Evolutionary conservation across 805 yeast species (phyloP), one percentile per base, ranked within the genome.

Genomic region (Metschnikowia cerradonensis): DNA sequence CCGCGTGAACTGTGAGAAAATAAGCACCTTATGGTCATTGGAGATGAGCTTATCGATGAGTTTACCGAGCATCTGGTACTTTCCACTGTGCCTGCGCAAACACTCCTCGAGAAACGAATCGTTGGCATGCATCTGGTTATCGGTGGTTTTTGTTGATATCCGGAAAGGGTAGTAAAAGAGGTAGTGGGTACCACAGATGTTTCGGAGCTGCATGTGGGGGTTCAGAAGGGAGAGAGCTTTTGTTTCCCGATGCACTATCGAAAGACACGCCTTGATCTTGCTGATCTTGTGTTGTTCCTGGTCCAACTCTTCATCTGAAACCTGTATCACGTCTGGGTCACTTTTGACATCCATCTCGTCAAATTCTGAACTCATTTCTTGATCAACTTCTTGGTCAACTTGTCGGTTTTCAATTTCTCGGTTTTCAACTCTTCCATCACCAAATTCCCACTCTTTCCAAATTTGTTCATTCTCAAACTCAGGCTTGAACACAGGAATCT

Each of bases 151-250:
- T 1, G 31, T 26, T 4, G 47, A 35, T 4, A 10, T 17, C 14
- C 53, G 51, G 45, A 70, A 88, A 0, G 98, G 98, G 55, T 83
- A 86, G 67, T 84, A 89, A 62, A 87, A 89, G 40, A 88, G 65
- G 61, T 86, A 87, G 0, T 97, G 96, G 0, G 97, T 86, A 61
- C 90, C 85, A 58, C 97, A 90, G 7, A 89, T 79, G 52, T 84
- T 81, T 41, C 99, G 75, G 47, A 91, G 73, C 66, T 91, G 97
- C 89, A 91, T 89, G 70, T 87, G 75, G 59, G 82, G 60, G 59
- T 88, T 89, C 55, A 80, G 84, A 48, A 88, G 49, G 22, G 40
- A 38, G 4, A 55, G 45, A 15, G 31, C 36, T 22, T 37, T 45
- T 6, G 42, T 42, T 11, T 40, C 46, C 2, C 41, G 39, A 34